Evolutionary conservation across 352 stramenopile species (phyloP), one percentile per base, ranked within the genome.

Genomic region (Thraustochytrium sp.): DNA sequence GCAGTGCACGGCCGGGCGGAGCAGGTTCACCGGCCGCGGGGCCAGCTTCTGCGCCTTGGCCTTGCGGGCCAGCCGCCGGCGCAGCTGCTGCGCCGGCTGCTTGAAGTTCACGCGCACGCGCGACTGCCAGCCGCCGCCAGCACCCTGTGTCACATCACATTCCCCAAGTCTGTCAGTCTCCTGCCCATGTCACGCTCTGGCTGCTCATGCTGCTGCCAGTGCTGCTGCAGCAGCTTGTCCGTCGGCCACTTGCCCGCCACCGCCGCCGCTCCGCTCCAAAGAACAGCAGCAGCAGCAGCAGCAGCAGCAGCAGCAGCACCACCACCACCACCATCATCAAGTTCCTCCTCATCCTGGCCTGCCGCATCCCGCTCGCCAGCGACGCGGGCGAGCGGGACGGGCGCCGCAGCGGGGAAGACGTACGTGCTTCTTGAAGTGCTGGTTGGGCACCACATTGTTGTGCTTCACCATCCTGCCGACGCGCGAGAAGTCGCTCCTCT

Each of bases 51-150:
- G 96, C 76, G 97, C 97, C 93, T 99, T 99, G 46, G 92, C 94
- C 86, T 97, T 97, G 89, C 97, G 95, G 89, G 88, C 92, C 86
- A 95, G 91, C 87, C 97, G 95, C 82, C 96, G 96, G 85, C 96
- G 96, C 91, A 99, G 98, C 92, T 99, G 99, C 85, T 92, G 91
- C 72, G 92, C 87, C 85, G 97, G 96, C 93, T 99, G 91, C 91
- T 94, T 90, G 88, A 98, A 97, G 92, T 92, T 98, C 84, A 95
- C 97, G 89, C 97, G 97, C 82, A 98, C 97, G 89, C 94, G 93
- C 88, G 93, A 89, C 89, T 97, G 90, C 94, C 97, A 99, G 90
- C 99, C 97, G 38, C 59, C 59, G 59, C 59, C 59, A 72, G 59
- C 59, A 72, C 59, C 59, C 59, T 72, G 38, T 72, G 18, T n/a